Conservation (phyloP, 129 eudicot species). For the Logfia minima region DNA sequence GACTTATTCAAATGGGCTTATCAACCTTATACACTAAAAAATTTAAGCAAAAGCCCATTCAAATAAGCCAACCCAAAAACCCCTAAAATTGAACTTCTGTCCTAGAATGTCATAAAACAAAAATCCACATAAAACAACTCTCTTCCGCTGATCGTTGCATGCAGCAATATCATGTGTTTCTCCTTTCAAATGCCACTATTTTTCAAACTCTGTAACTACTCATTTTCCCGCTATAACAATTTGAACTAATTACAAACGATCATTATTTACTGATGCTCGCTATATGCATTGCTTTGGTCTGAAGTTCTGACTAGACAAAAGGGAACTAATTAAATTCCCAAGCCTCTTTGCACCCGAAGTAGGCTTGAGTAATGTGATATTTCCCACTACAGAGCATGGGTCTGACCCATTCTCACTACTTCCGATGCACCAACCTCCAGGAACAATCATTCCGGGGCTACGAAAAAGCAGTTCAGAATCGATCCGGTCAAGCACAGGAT, state of each 20-base stretch:
- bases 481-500: slow-evolving; percentile 59
- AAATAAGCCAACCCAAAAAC: not conserved
- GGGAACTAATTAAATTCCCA: slow-evolving; percentile 35
- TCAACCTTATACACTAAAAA: not conserved
- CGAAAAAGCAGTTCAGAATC: slow-evolving; percentile 59
- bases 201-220: slow-evolving; percentile 15
- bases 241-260: slow-evolving; percentile 26
- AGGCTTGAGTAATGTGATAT: slow-evolving; percentile 44
- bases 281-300: slow-evolving; percentile 50
- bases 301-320: slow-evolving; percentile 37
- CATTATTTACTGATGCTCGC: slow-evolving; percentile 23
- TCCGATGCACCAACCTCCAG: slow-evolving; percentile 74
- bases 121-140: slow-evolving; percentile 19
- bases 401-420: slow-evolving; percentile 54
- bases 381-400: slow-evolving; percentile 55
- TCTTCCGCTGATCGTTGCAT: not conserved
- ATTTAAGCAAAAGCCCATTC: not conserved
- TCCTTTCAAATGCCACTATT: slow-evolving; percentile 4
- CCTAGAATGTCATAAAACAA: slow-evolving; percentile 16
- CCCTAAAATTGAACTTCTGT: not conserved
- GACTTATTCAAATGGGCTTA: not conserved
- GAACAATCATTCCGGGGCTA: slow-evolving; percentile 50
- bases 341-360: slow-evolving; percentile 54
- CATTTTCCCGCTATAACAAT: slow-evolving; percentile 19
- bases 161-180: slow-evolving; percentile 15